Evolutionary conservation across 345 rosid species (phyloP).

Genomic region (Rhodomyrtus tomentosa): DNA sequence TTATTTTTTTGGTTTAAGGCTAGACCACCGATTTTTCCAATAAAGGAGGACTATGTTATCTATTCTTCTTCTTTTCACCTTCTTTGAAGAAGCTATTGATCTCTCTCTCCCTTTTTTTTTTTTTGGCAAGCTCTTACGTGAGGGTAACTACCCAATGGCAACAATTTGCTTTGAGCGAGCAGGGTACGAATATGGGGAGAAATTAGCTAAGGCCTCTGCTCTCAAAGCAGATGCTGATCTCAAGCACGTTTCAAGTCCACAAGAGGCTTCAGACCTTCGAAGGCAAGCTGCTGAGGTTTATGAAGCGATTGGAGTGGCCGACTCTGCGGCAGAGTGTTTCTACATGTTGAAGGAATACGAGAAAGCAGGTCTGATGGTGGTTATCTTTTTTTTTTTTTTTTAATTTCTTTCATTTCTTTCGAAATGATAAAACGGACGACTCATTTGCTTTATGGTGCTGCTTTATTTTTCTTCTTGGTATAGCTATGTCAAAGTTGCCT

Average conservation of each 20-base stretch:
- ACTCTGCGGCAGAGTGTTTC: conserved; percentile 32
- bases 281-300: conserved; percentile 40
- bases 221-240: conserved; percentile 29
- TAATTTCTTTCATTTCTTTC: neutral
- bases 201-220: conserved; percentile 30
- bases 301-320: conserved; percentile 31
- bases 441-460: neutral
- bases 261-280: conserved; percentile 15
- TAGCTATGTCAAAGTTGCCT: neutral
- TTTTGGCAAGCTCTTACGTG: conserved; percentile 20
- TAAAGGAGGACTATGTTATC: neutral
- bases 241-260: conserved; percentile 18
- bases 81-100: neutral
- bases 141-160: conserved; percentile 34
- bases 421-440: neutral
- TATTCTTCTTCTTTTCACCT: neutral
- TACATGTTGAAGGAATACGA: conserved; percentile 22
- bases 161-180: conserved; percentile 42
- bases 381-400: no score
- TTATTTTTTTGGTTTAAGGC: neutral
- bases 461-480: neutral
- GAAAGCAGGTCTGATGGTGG: neutral
- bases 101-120: neutral
- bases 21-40: neutral
- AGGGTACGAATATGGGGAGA: conserved; percentile 23